A percentile compares a stretch with the other conserved stretches of the same genome.
These are phyloP conservation scores for Aphanocladium album DNA, from an alignment of 2,329 filamentous ascomycete genomes.

Conservation along the genomic window DNA sequence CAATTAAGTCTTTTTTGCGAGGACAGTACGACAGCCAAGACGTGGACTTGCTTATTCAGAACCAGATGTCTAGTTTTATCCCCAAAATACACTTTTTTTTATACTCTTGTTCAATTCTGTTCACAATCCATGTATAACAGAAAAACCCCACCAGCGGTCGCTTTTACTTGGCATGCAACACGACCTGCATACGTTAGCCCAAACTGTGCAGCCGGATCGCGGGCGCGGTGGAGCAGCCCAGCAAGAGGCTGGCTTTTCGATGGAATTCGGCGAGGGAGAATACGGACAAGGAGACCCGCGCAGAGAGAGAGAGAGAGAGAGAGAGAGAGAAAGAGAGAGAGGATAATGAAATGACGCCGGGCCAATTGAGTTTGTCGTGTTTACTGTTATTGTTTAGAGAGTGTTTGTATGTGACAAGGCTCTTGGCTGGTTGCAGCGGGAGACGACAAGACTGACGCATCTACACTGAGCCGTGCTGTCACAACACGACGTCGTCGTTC, in stretches of 20 bases:
- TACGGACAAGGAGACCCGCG: background rate
- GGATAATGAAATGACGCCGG: background rate
- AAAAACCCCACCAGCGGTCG: no score
- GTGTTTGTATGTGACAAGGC: background rate
- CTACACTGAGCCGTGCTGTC: no score
- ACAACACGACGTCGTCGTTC: no score
- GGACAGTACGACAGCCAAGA: no score
- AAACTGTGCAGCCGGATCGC: slow-evolving; percentile 10
- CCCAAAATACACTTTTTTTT: background rate
- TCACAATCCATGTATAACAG: background rate
- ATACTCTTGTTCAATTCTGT: background rate
- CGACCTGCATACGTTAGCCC: slow-evolving; percentile 4
- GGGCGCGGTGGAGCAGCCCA: background rate
- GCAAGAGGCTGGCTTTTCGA: background rate
- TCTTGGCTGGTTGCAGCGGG: background rate
- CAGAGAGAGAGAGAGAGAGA: background rate
- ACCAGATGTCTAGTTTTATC: no score
- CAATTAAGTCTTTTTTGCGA: no score
- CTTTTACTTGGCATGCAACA: slow-evolving; percentile 5
- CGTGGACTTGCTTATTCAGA: no score
- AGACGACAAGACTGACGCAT: no score
- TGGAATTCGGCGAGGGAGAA: slow-evolving; percentile 8
- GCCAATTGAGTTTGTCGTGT: background rate
- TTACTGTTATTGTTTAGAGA: background rate
- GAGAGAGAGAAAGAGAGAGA: background rate